Conservation (phyloP, 2,329 filamentous ascomycete species). For the Neopestalotiopsis clavispora region DNA sequence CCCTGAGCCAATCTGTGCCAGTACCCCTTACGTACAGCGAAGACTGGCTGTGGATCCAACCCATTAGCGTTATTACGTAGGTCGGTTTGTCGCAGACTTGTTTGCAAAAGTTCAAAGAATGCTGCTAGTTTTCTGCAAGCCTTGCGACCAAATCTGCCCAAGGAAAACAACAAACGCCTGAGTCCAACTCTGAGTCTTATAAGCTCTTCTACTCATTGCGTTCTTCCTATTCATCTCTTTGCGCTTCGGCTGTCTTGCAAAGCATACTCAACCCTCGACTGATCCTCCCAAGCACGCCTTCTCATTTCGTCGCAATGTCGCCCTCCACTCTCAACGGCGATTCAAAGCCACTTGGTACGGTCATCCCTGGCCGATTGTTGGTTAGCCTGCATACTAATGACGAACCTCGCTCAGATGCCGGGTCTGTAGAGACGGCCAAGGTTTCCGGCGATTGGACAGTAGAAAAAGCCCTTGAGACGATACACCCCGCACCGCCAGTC, state of each 20-base stretch:
- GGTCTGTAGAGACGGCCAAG: constrained; percentile 40
- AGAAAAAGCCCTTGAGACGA: constrained; percentile 66
- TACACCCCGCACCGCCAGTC: constrained; percentile 62
- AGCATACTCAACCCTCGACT: too few relatives aligned
- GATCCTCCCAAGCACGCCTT: background rate
- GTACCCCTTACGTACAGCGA: background rate
- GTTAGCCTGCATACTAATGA: background rate
- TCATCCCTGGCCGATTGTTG: background rate
- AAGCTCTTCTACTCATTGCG: too few relatives aligned
- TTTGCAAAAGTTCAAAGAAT: background rate
- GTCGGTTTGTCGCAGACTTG: background rate
- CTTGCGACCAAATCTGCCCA: background rate
- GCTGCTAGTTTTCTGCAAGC: background rate
- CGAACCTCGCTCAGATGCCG: constrained; percentile 35
- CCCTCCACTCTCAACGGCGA: constrained; percentile 2
- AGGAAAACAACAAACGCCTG: background rate
- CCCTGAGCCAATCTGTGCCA: background rate
- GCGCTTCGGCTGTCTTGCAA: too few relatives aligned
- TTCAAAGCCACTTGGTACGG: background rate
- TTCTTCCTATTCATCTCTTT: too few relatives aligned
- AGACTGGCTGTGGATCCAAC: background rate
- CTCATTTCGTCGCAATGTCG: constrained; percentile 14
- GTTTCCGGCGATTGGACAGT: constrained; percentile 58
- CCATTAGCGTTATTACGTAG: background rate
- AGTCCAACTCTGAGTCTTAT: background rate